Base-by-base conservation (phyloP, 1,284 basidiomycete genomes). In the Leccinum subrobustum region DNA sequence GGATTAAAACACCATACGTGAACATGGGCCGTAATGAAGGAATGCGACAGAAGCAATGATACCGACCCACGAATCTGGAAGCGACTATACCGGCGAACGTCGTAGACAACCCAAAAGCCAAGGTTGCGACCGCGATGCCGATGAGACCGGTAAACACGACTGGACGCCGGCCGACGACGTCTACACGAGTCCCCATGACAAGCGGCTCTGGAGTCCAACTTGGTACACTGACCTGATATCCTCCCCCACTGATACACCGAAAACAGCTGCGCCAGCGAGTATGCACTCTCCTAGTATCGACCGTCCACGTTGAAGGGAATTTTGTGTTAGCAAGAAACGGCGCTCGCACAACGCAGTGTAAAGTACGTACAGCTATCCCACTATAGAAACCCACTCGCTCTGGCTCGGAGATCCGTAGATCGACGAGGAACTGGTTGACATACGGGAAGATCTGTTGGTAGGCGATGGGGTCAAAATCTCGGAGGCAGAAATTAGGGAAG, bases 361-460 rank as follows among this genome's bases (percentile, higher is more conserved):
- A 16, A 9, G 27, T 39, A 67, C 58, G 57, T 68, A 85, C 83
- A 65, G 86, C 82, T 50, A 23, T 59, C 16, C 84, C 84, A 64
- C 83, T 85, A 69, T 88, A 88, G 62, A 86, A 85, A 6, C 85
- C 87, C 50, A 88, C 82, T 63, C 79, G 78, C 27, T 82, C 82
- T 14, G 79, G 79, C 66, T 85, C 79, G 18, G 84, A 83, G 29
- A 88, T 68, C 57, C 80, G 76, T 12, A 88, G 76, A 59, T 77
- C 77, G 27, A 76, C 75, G 65, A 88, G 80, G 75, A 87, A 81
- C 68, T 87, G 79, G 70, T 88, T 87, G 60, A 88, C 81, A 64
- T 86, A 88, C 3, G 83, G 82, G 61, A 84, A 85, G 48, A 82
- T 76, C 73, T 83, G 78, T 3, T 82, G 81, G 73, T 85, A 86